Conservation (phyloP, 345 rosid genomes). For the Corchorus olitorius region DNA sequence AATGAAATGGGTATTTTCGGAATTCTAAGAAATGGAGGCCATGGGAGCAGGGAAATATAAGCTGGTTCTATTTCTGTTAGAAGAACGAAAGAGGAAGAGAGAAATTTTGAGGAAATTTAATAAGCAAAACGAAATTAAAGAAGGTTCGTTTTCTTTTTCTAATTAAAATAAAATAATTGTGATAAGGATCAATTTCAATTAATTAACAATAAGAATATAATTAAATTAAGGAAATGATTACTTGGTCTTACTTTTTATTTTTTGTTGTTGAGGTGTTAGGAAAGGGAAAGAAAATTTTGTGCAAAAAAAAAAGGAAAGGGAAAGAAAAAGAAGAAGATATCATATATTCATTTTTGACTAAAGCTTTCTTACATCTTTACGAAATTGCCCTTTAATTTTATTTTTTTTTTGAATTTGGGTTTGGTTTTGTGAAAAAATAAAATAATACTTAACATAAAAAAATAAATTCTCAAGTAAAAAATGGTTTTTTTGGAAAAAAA, state of each 20-base stretch:
- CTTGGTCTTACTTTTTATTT: slow-evolving; percentile 2
- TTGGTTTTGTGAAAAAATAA: background rate
- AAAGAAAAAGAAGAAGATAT: background rate
- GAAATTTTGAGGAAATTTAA: background rate
- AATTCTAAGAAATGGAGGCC: slow-evolving; percentile 17
- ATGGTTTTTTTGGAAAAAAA: too few relatives aligned
- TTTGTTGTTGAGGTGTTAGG: background rate
- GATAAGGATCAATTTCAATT: background rate
- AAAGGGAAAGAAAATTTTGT: too few relatives aligned
- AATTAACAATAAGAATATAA: background rate
- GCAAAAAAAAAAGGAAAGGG: too few relatives aligned
- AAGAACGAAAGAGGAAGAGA: background rate
- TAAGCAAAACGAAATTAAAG: background rate
- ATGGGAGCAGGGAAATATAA: slow-evolving; percentile 6
- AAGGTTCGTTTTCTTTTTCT: background rate
- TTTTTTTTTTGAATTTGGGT: background rate
- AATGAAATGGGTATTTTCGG: slow-evolving; percentile 12
- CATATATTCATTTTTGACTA: slow-evolving; percentile 6
- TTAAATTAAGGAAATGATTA: slow-evolving; percentile 6
- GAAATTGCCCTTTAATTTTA: background rate
- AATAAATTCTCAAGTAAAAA: background rate
- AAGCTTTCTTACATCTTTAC: background rate
- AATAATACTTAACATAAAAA: background rate
- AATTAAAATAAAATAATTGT: background rate
- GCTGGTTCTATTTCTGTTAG: background rate